A percentile compares a stretch with the other conserved stretches of the same genome.
Evolutionary conservation across 2,329 filamentous ascomycete genomes (phyloP).

Genomic region (Trichoderma sp.): DNA sequence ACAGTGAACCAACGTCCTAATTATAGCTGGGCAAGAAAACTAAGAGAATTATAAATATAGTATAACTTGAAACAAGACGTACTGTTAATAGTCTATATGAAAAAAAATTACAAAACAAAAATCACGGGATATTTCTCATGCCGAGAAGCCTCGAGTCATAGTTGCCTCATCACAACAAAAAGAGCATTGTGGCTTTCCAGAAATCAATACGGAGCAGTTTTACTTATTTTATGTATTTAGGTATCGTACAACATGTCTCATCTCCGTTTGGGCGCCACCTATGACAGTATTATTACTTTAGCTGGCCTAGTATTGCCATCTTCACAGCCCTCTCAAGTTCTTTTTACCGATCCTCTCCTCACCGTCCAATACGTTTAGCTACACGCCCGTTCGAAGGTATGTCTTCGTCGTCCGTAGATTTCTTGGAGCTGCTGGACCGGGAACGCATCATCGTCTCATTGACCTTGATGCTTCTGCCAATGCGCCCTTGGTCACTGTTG

Average conservation of each 20-base stretch:
- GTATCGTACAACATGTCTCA: neutral
- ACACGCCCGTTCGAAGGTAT: constrained; percentile 23
- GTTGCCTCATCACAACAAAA: neutral
- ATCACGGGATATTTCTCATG: neutral
- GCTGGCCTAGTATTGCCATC: constrained; percentile 20
- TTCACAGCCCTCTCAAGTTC: constrained; percentile 16
- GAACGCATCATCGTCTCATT: neutral
- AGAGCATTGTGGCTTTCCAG: neutral
- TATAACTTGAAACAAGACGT: constrained; percentile 18
- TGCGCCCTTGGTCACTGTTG: neutral
- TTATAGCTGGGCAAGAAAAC: constrained; percentile 8
- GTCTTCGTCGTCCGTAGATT: constrained; percentile 25
- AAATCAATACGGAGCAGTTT: neutral
- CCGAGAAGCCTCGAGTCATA: neutral
- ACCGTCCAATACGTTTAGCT: neutral
- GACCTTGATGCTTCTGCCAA: neutral
- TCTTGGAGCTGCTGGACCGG: constrained; percentile 2
- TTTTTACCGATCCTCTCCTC: constrained; percentile 21
- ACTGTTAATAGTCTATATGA: constrained; percentile 7
- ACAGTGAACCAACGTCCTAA: constrained; percentile 13
- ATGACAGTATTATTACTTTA: constrained; percentile 1
- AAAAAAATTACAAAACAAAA: constrained; percentile 1
- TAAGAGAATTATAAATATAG: constrained; percentile 18
- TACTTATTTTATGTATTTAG: neutral
- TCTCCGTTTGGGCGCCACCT: constrained; percentile 2